phyloP scores from a whole-genome alignment of 2,329 filamentous ascomycete genomes.

The Pseudogymnoascus destructans region DNA sequence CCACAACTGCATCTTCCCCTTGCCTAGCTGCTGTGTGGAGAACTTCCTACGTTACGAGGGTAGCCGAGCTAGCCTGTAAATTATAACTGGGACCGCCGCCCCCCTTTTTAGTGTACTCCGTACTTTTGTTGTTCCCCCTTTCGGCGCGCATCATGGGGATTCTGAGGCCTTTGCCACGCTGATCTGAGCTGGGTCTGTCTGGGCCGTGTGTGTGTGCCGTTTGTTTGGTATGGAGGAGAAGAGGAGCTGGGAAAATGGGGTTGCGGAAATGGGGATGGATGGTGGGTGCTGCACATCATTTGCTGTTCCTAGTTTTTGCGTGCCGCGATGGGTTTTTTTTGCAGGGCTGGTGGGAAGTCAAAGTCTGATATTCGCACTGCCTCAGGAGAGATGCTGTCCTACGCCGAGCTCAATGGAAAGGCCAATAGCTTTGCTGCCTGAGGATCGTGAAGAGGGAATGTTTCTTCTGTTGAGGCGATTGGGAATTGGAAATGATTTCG shows the following conservation, averaged over 20 bases:
- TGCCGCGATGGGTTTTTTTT: not conserved
- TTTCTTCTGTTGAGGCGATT: not conserved
- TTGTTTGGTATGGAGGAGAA: not conserved
- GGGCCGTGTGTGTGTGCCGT: not conserved
- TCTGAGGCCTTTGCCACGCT: not conserved
- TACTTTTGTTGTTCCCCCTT: not conserved
- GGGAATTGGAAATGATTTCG: not conserved
- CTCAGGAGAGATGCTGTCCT: not conserved
- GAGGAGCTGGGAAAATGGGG: not conserved
- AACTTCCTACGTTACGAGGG: not conserved
- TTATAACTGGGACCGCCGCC: not conserved
- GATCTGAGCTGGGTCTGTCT: not conserved
- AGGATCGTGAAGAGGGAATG: not conserved
- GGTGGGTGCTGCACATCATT: not conserved
- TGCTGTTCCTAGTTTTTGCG: not conserved
- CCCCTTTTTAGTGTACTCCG: not conserved
- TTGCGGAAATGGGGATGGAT: not conserved
- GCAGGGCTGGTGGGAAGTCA: not conserved
- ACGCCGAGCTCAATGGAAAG: slow-evolving; percentile 2
- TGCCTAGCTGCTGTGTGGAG: not conserved
- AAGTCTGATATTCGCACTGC: not conserved
- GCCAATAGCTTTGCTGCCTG: slow-evolving; percentile 3
- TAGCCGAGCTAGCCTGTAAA: not conserved
- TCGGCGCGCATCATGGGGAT: slow-evolving; percentile 3
- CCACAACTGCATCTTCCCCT: not conserved